Base-by-base conservation (phyloP, 768 basidiomycete species). In the Boletus rubescentipes region DNA sequence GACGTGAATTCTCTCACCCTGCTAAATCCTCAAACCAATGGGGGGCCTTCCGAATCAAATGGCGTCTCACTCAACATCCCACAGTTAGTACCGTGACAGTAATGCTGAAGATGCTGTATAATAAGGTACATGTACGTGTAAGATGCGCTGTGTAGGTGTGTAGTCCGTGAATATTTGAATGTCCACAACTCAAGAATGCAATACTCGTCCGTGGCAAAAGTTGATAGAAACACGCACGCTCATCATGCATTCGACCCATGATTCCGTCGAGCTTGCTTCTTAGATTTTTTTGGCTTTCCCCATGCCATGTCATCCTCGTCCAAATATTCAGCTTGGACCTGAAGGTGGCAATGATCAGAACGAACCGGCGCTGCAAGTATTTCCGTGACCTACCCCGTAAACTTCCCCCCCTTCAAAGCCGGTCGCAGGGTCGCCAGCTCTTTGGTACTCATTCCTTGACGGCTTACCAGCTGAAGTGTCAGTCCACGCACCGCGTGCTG, bases 251-350 rank as follows among this genome's bases (percentile, higher is more conserved):
- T 18, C 16, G 20, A 35, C 42, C 38, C 26, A 32, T 42, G 36
- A 41, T 43, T 35, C 42, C 30, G 49, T 35, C 41, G 40, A 36
- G 14, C 31, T 39, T 23, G 53, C 18, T 59, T 63, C 41, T 43
- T 55, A 2, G 52, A 20, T 31, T 44, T 66, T 48, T 47, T 45
- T 4, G 34, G 43, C 35, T 53, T 56, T 15, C 64, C 64, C 65
- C 65, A 68, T 5, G 61, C 64, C 64, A 64, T 68, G 49, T 66
- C 54, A 34, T 68, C 61, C 4, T 67, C 64, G 30, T 66, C 67
- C 41, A 67, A 18, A 30, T 64, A 63, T 55, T 66, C 59, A 14
- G 67, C 67, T 46, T 59, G 54, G 39, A 53, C 9, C 65, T 66
- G 51, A 32, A 34, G 15, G 10, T n/a, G 30, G 23, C 38, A 14